phyloP scores from a whole-genome alignment of 495 filamentous ascomycete species.

The Rusavskia elegans region DNA sequence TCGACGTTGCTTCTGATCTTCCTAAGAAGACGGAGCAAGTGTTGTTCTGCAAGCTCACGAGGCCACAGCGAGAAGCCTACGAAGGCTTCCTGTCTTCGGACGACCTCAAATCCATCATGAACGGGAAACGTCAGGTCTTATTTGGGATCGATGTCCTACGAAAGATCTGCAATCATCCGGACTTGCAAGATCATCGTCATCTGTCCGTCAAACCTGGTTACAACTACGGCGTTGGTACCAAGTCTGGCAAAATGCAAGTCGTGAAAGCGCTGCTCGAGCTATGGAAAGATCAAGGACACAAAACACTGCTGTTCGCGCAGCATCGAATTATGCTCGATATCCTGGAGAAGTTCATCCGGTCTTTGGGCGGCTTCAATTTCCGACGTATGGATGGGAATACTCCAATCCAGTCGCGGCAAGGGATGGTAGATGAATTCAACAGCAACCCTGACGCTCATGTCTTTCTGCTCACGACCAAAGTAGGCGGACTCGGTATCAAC shows the following conservation, averaged over 20 bases:
- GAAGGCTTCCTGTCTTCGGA: constrained; percentile 63
- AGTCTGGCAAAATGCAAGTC: constrained; percentile 92
- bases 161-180: constrained; percentile 96
- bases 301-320: constrained; percentile 82
- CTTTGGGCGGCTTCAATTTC: constrained; percentile 54
- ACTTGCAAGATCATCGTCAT: constrained; percentile 53
- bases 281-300: constrained; percentile 79
- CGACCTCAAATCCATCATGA: constrained; percentile 64
- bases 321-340: constrained; percentile 89
- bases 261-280: constrained; percentile 66
- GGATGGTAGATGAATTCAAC: constrained; percentile 84
- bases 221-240: constrained; percentile 52
- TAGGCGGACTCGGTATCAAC: constrained; percentile 86
- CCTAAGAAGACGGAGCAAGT: constrained; percentile 92
- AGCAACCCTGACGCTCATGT: constrained; percentile 60
- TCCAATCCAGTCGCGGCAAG: constrained; percentile 64
- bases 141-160: constrained; percentile 82
- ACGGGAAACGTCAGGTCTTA: constrained; percentile 57
- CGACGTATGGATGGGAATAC: constrained; percentile 89
- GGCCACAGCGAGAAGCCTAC: constrained; percentile 59
- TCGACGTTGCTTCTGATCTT: constrained; percentile 82
- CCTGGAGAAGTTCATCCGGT: constrained; percentile 59
- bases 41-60: constrained; percentile 82
- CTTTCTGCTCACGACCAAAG: constrained; percentile 87
- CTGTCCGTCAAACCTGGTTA: constrained; percentile 42